Evolutionary conservation across 805 yeast species (phyloP).

Genomic region (Cyberlindnera veronae): DNA sequence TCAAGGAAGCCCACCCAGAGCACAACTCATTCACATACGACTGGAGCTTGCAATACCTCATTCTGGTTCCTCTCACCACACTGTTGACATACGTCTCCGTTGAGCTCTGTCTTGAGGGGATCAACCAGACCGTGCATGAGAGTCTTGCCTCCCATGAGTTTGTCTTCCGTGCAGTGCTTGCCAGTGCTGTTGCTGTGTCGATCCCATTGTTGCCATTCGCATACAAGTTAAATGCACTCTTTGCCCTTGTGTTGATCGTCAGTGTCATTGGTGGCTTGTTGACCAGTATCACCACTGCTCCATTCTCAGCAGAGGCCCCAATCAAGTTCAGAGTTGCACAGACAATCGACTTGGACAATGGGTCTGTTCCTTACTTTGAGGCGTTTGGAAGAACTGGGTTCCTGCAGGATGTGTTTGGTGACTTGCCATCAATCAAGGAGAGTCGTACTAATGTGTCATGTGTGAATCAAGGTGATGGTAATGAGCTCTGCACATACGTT

Average conservation of each 20-base stretch:
- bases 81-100: constrained; percentile 50
- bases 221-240: constrained; percentile 57
- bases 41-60: constrained; percentile 74
- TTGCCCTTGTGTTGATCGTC: constrained; percentile 39
- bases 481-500: constrained; percentile 50
- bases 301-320: constrained; percentile 65
- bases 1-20: constrained; percentile 20
- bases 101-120: constrained; percentile 55
- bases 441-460: constrained; percentile 34
- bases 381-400: constrained; percentile 51
- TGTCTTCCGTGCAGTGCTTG: constrained; percentile 35
- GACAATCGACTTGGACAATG: constrained; percentile 43
- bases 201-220: constrained; percentile 63
- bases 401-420: constrained; percentile 44
- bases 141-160: constrained; percentile 40
- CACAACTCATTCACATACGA: constrained; percentile 56
- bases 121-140: constrained; percentile 72
- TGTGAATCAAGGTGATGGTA: constrained; percentile 38
- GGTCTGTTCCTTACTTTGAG: constrained; percentile 34
- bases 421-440: constrained; percentile 61
- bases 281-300: constrained; percentile 38
- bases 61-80: constrained; percentile 63
- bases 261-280: constrained; percentile 38
- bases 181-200: constrained; percentile 36
- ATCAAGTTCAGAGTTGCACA: constrained; percentile 72